phyloP scores from a whole-genome alignment of 495 filamentous ascomycete genomes.

The Xylaria intraflava region DNA sequence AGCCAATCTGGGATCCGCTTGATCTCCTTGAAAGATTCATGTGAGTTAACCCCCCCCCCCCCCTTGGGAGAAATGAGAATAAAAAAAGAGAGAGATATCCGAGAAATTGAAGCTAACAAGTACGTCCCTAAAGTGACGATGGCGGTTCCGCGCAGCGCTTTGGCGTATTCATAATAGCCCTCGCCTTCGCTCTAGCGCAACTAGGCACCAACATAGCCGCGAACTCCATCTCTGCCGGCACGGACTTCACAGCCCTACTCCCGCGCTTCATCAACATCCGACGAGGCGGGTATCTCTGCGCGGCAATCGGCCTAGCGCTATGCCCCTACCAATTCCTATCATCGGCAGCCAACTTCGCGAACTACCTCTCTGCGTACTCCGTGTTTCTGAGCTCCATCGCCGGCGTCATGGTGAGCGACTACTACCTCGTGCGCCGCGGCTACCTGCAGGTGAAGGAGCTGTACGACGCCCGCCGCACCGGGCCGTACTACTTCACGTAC shows the following conservation, averaged over 20 bases:
- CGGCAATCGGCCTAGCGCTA: constrained; percentile 75
- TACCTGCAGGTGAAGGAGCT: constrained; percentile 75
- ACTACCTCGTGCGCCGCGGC: constrained; percentile 80
- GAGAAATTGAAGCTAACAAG: neutral
- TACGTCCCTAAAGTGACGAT: constrained; percentile 32
- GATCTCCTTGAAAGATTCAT: constrained; percentile 69
- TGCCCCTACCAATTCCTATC: constrained; percentile 82
- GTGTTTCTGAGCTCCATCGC: constrained; percentile 92
- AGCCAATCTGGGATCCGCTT: constrained; percentile 84
- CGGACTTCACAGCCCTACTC: constrained; percentile 85
- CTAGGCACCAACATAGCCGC: constrained; percentile 91
- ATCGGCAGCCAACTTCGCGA: constrained; percentile 81
- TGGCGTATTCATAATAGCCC: constrained; percentile 80
- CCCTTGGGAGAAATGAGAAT: too few relatives aligned
- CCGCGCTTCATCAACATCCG: constrained; percentile 84
- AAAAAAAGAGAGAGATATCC: constrained; percentile 8
- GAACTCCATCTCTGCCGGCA: constrained; percentile 84
- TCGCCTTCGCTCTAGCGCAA: constrained; percentile 80
- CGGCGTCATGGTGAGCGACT: constrained; percentile 83
- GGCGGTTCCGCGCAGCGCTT: constrained; percentile 71
- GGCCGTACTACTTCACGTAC: constrained; percentile 65
- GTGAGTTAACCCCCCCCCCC: too few relatives aligned
- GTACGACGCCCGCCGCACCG: constrained; percentile 61
- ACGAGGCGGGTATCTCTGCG: constrained; percentile 85
- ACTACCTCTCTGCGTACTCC: constrained; percentile 90